A percentile compares a stretch with the other conserved stretches of the same genome.
These are phyloP conservation scores for Phoma sp. DNA, from an alignment of 2,329 filamentous ascomycete species.

Conservation along the genomic window DNA sequence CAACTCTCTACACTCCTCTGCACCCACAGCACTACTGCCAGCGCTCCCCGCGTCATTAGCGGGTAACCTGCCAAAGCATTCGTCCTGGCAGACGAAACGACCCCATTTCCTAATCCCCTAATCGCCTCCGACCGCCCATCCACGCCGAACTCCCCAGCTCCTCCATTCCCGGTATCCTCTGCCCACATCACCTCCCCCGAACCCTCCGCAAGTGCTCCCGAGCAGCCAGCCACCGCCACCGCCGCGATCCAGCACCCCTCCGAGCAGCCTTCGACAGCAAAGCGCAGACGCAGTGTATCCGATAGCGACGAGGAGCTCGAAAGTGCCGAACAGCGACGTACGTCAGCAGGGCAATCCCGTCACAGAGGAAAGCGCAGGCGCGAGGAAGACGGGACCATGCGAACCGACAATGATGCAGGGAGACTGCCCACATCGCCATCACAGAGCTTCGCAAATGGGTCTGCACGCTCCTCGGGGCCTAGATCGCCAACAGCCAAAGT, in stretches of 20 bases:
- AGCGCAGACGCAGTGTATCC: conserved; percentile 44
- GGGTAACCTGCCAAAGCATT: conserved; percentile 46
- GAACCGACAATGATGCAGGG: conserved; percentile 52
- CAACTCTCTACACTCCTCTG: conserved; percentile 18
- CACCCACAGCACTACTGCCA: conserved; percentile 31
- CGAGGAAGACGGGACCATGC: conserved; percentile 50
- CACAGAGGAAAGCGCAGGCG: conserved; percentile 52
- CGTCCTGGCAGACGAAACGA: conserved; percentile 76
- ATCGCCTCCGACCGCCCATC: conserved; percentile 71
- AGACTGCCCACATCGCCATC: conserved; percentile 44
- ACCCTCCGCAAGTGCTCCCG: conserved; percentile 20
- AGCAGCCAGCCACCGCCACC: conserved; percentile 23
- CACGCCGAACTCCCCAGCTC: conserved; percentile 60
- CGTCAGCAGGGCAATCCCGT: conserved; percentile 41
- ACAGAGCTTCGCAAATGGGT: conserved; percentile 48
- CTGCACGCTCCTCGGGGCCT: conserved; percentile 43
- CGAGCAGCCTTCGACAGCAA: conserved; percentile 25
- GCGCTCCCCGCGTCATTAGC: conserved; percentile 38
- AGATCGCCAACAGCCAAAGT: conserved; percentile 44
- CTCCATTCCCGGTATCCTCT: conserved; percentile 50
- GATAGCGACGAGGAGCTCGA: conserved; percentile 34
- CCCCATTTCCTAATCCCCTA: conserved; percentile 63
- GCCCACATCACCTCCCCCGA: conserved; percentile 37
- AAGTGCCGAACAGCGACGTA: conserved; percentile 22
- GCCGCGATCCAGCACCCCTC: conserved; percentile 18